Evolutionary conservation across 345 rosid genomes (phyloP).

Genomic region (Arabidopsis arenosa): DNA sequence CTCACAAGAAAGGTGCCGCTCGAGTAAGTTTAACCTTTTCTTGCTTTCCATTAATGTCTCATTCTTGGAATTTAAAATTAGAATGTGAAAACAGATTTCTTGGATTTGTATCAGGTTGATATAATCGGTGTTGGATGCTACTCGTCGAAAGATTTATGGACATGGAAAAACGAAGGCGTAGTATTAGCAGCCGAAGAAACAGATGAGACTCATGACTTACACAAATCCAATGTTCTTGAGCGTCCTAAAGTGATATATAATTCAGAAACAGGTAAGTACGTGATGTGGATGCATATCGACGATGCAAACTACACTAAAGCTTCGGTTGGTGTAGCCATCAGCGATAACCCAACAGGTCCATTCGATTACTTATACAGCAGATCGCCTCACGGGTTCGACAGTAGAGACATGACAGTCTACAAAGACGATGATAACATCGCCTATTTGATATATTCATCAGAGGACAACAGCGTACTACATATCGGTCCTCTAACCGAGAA

Average conservation of each 20-base stretch:
- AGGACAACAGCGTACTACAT: conserved; percentile 88
- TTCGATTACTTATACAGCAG: conserved; percentile 73
- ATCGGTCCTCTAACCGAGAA: conserved; percentile 73
- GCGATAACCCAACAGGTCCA: conserved; percentile 85
- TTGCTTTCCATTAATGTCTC: not conserved
- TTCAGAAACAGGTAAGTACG: conserved; percentile 69
- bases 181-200: conserved; percentile 78
- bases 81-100: conserved; percentile 1
- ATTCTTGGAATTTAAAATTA: conserved; percentile 7
- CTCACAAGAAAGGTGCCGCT: conserved; percentile 76
- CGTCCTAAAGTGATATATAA: conserved; percentile 94
- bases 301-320: conserved; percentile 95
- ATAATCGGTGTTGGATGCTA: conserved; percentile 95
- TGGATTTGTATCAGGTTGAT: conserved; percentile 69
- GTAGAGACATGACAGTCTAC: conserved; percentile 95
- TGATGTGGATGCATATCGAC: conserved; percentile 98
- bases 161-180: conserved; percentile 91
- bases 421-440: conserved; percentile 82
- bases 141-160: conserved; percentile 92
- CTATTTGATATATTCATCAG: conserved; percentile 83
- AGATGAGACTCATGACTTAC: conserved; percentile 77
- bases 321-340: conserved; percentile 70
- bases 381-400: conserved; percentile 79
- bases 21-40: conserved; percentile 58
- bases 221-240: conserved; percentile 86